Evolutionary conservation across 2,329 filamentous ascomycete species (phyloP).

Genomic region (Zymoseptoria ardabiliae): DNA sequence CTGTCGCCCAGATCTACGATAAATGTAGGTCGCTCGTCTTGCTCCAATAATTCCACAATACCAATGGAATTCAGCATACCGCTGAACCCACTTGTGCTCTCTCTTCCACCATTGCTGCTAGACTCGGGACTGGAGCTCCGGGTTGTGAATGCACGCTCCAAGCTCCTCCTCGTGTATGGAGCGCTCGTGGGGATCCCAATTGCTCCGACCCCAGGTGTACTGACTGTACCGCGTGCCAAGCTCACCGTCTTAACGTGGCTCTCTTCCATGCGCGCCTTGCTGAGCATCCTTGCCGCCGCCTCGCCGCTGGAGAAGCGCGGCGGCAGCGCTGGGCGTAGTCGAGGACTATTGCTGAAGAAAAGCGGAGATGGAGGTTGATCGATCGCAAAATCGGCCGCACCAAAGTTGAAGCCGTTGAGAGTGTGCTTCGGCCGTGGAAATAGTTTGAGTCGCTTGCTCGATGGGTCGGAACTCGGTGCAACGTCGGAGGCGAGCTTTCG

Average conservation of each 20-base stretch:
- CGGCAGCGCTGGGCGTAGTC: constrained; percentile 40
- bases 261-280: constrained; percentile 44
- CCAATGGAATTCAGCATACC: constrained; percentile 57
- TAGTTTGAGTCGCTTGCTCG: constrained; percentile 15
- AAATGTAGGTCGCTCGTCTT: constrained; percentile 70
- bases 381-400: constrained; percentile 18
- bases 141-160: constrained; percentile 25
- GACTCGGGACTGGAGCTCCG: constrained; percentile 24
- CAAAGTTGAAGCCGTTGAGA: constrained; percentile 30
- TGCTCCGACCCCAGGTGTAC: constrained; percentile 12
- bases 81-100: constrained; percentile 9
- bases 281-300: constrained; percentile 52
- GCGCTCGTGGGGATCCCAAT: constrained; percentile 16
- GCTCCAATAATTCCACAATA: constrained; percentile 65
- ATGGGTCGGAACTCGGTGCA: constrained; percentile 10
- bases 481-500: constrained; percentile 9
- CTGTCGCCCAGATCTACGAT: constrained; percentile 60
- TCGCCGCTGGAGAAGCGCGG: constrained; percentile 51
- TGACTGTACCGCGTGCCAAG: constrained; percentile 41
- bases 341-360: constrained; percentile 45
- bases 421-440: constrained; percentile 16
- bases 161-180: constrained; percentile 33
- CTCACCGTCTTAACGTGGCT: constrained; percentile 46
- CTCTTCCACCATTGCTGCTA: constrained; percentile 10
- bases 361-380: constrained; percentile 40